Percentiles rank a stretch among this genome's conserved stretches.
These are phyloP conservation scores for Pseudogymnoascus sp. DNA, from an alignment of 2,329 filamentous ascomycete species.

Conservation along the genomic window DNA sequence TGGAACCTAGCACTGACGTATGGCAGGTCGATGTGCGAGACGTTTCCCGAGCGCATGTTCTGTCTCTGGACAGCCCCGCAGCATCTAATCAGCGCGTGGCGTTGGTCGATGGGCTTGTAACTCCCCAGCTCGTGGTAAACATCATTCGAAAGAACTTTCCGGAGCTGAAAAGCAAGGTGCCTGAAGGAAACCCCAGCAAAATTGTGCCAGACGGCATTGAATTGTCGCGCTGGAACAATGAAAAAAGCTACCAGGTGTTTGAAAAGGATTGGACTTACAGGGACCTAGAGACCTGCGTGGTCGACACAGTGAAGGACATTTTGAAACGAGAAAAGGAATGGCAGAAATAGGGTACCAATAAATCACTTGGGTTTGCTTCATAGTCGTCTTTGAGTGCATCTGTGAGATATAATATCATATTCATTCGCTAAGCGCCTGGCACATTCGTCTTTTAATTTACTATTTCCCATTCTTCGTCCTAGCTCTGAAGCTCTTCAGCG, in stretches of 20 bases:
- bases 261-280: constrained; percentile 22
- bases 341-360: neutral
- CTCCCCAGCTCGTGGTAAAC: constrained; percentile 49
- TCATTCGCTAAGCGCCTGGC: constrained; percentile 2
- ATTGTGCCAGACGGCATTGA: constrained; percentile 19
- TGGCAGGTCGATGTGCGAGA: constrained; percentile 52
- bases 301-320: constrained; percentile 23
- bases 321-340: constrained; percentile 22
- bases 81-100: constrained; percentile 56
- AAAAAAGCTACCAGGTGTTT: constrained; percentile 11
- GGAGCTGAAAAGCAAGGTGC: constrained; percentile 40
- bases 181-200: constrained; percentile 31
- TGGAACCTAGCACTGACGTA: constrained; percentile 18
- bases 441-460: neutral
- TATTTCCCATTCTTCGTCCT: constrained; percentile 58
- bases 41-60: constrained; percentile 53
- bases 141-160: constrained; percentile 46
- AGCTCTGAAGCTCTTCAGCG: constrained; percentile 80
- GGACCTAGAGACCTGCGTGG: constrained; percentile 23
- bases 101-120: constrained; percentile 49
- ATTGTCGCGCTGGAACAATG: constrained; percentile 20
- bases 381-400: neutral
- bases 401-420: neutral
- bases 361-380: neutral
- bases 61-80: constrained; percentile 46